Base-by-base conservation (phyloP, 176 grass and related monocot genomes). In the Cenchrus americanus region DNA sequence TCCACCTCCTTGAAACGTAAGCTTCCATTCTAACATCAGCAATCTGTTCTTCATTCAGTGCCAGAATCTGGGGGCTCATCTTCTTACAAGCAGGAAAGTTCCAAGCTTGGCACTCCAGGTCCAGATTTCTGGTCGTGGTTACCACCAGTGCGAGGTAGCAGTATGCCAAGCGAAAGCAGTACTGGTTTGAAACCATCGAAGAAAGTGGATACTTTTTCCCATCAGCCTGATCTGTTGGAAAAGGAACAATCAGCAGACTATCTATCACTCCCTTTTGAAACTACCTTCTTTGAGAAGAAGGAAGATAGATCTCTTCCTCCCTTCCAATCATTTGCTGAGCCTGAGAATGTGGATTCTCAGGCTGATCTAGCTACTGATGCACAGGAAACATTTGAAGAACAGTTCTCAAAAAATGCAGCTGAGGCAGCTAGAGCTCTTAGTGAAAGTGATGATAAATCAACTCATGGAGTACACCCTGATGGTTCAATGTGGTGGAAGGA, bases 101-200 rank as follows among this genome's bases (percentile, higher is more conserved):
- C 80, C 24, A 89, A 82, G 72, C 83, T 90, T 53, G 91, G 82
- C 79, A 92, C 91, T 90, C 93, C 96, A 18, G 96, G 93, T 32
- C 96, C 96, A 4, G 89, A 94, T 90, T 98, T 98, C 81, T 98
- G 96, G 96, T 98, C 93, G 13, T 96, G 96, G 96, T 86, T 90
- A 82, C 96, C 96, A 49, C 96, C 92, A 15, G 55, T 90, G 22
- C 87, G 89, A 49, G 89, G 46, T 80, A 77, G 47, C 51, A 87
- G 5, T 62, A 86, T 83, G 76, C 63, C 64, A 75, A 75, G 10
- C 42, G 79, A 90, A 79, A 66, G 9, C 9, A 11, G 62, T 81
- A 85, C 75, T 82, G 52, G n/a, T 14, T 72, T 90, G 60, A 90
- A 86, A 47, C 80, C 87, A 58, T 89, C 77, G 17, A 88, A 70